Evolutionary conservation across 805 yeast genomes (phyloP).

Genomic region (Lipomyces mesembrius): DNA sequence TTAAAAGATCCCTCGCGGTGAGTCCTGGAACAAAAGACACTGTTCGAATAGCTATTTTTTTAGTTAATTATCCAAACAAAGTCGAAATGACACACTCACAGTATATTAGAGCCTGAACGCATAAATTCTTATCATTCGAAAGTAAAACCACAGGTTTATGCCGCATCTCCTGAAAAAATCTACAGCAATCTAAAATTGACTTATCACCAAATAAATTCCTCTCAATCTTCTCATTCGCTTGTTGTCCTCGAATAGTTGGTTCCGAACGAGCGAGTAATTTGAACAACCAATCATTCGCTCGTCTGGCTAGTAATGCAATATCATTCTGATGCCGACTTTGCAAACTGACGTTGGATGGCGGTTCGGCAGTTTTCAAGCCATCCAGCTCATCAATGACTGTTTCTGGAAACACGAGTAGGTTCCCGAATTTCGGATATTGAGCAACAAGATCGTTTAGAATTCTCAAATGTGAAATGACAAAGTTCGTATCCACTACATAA

Average conservation of each 20-base stretch:
- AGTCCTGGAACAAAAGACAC: constrained; percentile 24
- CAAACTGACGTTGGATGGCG: constrained; percentile 13
- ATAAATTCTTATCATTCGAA: constrained; percentile 83
- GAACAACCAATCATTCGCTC: constrained; percentile 81
- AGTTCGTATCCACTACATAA: constrained; percentile 78
- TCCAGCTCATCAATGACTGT: constrained; percentile 80
- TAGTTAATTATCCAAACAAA: background rate
- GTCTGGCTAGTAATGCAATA: constrained; percentile 64
- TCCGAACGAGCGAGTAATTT: constrained; percentile 57
- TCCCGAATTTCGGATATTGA: constrained; percentile 51
- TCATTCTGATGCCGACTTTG: constrained; percentile 38
- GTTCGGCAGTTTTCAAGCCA: constrained; percentile 63
- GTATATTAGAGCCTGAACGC: constrained; percentile 74
- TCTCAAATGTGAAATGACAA: constrained; percentile 68
- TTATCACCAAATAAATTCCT: constrained; percentile 64
- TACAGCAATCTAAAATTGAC: constrained; percentile 82
- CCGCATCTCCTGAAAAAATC: constrained; percentile 56
- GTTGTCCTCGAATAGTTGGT: constrained; percentile 67
- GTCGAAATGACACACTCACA: constrained; percentile 40
- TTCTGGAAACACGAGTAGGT: constrained; percentile 66
- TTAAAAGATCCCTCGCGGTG: constrained; percentile 19
- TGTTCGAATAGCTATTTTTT: constrained; percentile 20
- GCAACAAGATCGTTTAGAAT: constrained; percentile 59
- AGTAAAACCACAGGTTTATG: constrained; percentile 58
- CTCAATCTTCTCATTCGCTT: constrained; percentile 58